Conservation (phyloP, 495 filamentous ascomycete genomes). For the Physcia stellaris region DNA sequence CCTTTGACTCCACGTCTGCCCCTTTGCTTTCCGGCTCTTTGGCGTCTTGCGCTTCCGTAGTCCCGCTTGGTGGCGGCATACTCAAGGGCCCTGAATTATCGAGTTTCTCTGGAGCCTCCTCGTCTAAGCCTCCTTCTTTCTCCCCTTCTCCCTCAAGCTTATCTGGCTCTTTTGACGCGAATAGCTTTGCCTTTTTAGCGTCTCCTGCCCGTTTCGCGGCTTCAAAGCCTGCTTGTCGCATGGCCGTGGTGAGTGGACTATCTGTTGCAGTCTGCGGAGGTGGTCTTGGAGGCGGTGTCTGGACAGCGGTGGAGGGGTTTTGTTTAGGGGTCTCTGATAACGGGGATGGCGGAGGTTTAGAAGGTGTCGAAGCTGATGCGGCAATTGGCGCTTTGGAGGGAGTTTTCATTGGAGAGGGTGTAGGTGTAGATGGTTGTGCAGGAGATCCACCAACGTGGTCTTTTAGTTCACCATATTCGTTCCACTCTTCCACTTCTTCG, state of each 20-base stretch:
- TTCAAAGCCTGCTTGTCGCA: constrained; percentile 54
- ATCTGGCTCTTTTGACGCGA: not conserved
- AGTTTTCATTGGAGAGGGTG: constrained; percentile 21
- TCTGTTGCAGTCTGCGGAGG: constrained; percentile 4
- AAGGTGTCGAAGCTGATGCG: constrained; percentile 24
- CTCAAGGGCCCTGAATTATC: constrained; percentile 9
- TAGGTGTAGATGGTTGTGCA: constrained; percentile 39
- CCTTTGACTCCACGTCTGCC: constrained; percentile 9
- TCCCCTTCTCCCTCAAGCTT: not conserved
- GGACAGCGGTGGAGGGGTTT: constrained; percentile 10
- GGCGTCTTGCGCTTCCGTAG: constrained; percentile 18
- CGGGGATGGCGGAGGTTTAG: constrained; percentile 17
- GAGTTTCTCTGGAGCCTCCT: constrained; percentile 6
- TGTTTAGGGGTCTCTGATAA: too few species aligned
- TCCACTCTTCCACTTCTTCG: constrained; percentile 95
- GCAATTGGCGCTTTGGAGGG: constrained; percentile 15
- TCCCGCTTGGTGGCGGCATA: constrained; percentile 13
- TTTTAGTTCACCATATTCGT: constrained; percentile 92
- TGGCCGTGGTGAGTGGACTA: constrained; percentile 33
- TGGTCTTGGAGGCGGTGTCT: constrained; percentile 2
- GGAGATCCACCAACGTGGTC: constrained; percentile 48
- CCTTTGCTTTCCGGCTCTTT: constrained; percentile 26
- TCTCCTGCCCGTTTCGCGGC: constrained; percentile 48
- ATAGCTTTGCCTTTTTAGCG: constrained; percentile 16
- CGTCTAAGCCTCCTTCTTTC: not conserved